Percentiles rank a stretch among this genome's conserved stretches.
These are phyloP conservation scores for Adiantum capillusveneris DNA, from an alignment of 75 land plant species.

Conservation along the genomic window DNA sequence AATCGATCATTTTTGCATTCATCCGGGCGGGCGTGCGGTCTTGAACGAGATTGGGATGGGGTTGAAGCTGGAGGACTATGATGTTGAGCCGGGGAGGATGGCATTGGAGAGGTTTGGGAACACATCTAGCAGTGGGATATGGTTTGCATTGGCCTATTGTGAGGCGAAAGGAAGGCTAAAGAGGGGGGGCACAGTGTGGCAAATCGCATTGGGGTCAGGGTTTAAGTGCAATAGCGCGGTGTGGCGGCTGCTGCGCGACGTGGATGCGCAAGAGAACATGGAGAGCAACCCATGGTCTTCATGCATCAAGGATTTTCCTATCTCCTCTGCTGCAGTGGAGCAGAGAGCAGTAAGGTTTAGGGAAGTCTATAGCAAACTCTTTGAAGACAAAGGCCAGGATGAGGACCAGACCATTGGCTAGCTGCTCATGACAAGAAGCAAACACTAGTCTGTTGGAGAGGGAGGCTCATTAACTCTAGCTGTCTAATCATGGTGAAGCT, in stretches of 20 bases:
- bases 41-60: constrained; percentile 27
- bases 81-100: constrained; percentile 46
- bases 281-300: no score
- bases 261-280: constrained; percentile 1
- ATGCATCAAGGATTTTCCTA: no score
- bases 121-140: constrained; percentile 49
- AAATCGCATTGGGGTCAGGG: constrained; percentile 44
- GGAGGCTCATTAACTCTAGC: no score
- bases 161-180: constrained; percentile 45
- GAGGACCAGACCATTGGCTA: no score
- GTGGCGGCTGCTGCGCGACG: constrained; percentile 37
- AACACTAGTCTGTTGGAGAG: no score
- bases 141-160: constrained; percentile 49
- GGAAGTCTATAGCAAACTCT: no score
- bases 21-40: constrained; percentile 41
- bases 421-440: no score
- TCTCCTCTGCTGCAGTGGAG: no score
- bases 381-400: no score
- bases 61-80: constrained; percentile 19
- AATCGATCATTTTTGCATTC: constrained; percentile 50
- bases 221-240: constrained; percentile 52
- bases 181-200: constrained; percentile 37
- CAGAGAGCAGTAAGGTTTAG: no score
- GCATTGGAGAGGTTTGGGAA: constrained; percentile 50
- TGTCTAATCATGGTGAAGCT: no score